Evolutionary conservation across 2,329 filamentous ascomycete species (phyloP).

Genomic region (Aureobasidium sp.): DNA sequence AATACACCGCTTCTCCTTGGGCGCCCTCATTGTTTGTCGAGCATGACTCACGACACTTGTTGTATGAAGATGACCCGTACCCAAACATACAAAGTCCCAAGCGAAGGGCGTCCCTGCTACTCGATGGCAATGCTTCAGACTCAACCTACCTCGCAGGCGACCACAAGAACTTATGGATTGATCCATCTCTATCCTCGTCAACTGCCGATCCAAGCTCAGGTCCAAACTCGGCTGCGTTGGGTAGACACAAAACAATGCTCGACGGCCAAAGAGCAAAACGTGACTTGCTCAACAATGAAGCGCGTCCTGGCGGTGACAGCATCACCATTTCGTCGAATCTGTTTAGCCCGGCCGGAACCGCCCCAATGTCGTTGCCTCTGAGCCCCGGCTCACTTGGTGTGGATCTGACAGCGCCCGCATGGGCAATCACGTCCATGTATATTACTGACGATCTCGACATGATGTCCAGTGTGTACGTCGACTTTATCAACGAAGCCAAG

Average conservation of each 20-base stretch:
- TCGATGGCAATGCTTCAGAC: neutral
- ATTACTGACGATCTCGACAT: neutral
- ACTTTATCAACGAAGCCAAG: neutral
- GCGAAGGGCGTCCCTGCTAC: neutral
- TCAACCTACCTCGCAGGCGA: neutral
- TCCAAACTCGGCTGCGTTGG: neutral
- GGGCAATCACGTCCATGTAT: slow-evolving; percentile 9
- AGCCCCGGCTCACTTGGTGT: neutral
- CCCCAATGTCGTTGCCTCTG: neutral
- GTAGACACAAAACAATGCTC: neutral
- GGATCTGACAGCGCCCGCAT: slow-evolving; percentile 1
- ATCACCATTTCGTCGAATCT: slow-evolving; percentile 4
- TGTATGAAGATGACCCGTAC: neutral
- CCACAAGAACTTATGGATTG: neutral
- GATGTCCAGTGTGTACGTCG: slow-evolving; percentile 8
- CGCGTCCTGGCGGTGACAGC: neutral
- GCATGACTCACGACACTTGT: neutral
- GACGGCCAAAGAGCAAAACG: neutral
- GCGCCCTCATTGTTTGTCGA: neutral
- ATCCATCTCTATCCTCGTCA: neutral
- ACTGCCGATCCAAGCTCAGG: neutral
- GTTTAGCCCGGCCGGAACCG: neutral
- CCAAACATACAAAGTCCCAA: neutral
- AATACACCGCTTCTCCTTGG: neutral
- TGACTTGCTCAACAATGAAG: neutral